phyloP scores from a whole-genome alignment of 371 early-diverging fungal genomes.

The Mortierella sp. region DNA sequence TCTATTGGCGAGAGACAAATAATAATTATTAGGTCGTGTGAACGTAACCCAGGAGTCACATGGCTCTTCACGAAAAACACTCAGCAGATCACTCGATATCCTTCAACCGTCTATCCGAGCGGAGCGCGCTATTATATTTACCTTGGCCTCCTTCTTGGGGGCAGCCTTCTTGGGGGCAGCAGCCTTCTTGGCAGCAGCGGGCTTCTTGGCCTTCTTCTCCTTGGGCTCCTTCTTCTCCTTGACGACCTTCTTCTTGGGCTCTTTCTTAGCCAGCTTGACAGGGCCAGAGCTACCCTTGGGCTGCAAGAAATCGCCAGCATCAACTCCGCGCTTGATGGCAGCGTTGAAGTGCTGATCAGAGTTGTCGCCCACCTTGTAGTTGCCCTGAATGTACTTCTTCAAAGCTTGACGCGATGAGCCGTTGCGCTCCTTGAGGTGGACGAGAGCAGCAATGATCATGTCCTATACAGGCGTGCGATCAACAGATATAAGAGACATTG shows the following conservation, averaged over 20 bases:
- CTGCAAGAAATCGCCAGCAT: slow-evolving; percentile 69
- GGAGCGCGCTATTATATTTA: no score
- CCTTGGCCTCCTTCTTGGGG: slow-evolving; percentile 59
- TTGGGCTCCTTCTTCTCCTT: slow-evolving; percentile 46
- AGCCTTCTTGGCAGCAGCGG: slow-evolving; percentile 57
- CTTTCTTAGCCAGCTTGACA: slow-evolving; percentile 51
- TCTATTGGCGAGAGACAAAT: slow-evolving; percentile 5
- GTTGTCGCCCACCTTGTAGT: slow-evolving; percentile 69
- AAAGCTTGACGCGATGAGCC: slow-evolving; percentile 82
- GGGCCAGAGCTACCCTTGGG: slow-evolving; percentile 82
- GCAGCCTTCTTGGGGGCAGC: slow-evolving; percentile 53
- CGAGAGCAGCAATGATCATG: slow-evolving; percentile 69
- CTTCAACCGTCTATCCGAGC: no score
- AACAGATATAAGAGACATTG: background rate
- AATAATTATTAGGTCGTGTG: slow-evolving; percentile 4
- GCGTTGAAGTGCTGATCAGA: slow-evolving; percentile 71
- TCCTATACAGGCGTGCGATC: slow-evolving; percentile 35
- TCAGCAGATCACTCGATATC: no score
- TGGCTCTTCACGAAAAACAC: background rate
- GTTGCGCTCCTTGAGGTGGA: slow-evolving; percentile 78
- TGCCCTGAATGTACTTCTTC: slow-evolving; percentile 84
- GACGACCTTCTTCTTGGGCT: slow-evolving; percentile 36
- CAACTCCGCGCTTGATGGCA: slow-evolving; percentile 80
- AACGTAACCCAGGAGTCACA: slow-evolving; percentile 1
- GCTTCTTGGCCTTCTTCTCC: slow-evolving; percentile 60